phyloP scores from a whole-genome alignment of 768 basidiomycete species.

The Gyrodon lividus region DNA sequence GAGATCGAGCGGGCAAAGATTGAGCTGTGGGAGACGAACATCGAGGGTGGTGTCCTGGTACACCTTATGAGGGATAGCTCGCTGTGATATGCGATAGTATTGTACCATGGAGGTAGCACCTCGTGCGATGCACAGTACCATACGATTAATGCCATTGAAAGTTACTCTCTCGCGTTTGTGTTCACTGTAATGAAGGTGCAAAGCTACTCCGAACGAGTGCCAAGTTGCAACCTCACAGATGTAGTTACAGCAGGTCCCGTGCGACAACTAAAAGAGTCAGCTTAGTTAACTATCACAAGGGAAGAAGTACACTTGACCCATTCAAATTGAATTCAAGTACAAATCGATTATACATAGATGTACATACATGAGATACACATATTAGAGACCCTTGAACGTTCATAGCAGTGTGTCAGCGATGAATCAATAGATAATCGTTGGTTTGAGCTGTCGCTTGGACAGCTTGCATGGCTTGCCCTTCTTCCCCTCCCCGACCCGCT shows the following conservation, averaged over 20 bases:
- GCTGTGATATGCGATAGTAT: neutral
- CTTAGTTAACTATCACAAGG: no score
- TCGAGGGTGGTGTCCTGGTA: conserved; percentile 64
- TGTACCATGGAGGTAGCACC: no score
- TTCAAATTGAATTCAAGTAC: neutral
- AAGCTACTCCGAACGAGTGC: no score
- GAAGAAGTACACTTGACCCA: no score
- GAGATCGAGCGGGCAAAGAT: conserved; percentile 62
- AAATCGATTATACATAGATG: conserved; percentile 12
- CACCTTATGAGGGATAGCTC: conserved; percentile 41
- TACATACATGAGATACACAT: conserved; percentile 19
- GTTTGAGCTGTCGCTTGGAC: conserved; percentile 12
- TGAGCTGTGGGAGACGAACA: conserved; percentile 71
- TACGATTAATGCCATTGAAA: no score
- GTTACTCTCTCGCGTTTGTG: no score
- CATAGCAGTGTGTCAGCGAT: neutral
- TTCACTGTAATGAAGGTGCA: no score
- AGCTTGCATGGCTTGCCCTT: conserved; percentile 12
- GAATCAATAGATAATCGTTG: conserved; percentile 12
- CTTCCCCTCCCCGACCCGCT: conserved; percentile 11
- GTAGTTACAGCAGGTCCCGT: no score
- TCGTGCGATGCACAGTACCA: no score
- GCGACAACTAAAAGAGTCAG: no score
- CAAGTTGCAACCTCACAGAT: no score
- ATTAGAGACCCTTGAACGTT: neutral